Percentiles rank a stretch among this genome's conserved stretches.
These are phyloP conservation scores for Liquidambar formosana DNA, from an alignment of 164 flowering plant genomes.

Conservation along the genomic window DNA sequence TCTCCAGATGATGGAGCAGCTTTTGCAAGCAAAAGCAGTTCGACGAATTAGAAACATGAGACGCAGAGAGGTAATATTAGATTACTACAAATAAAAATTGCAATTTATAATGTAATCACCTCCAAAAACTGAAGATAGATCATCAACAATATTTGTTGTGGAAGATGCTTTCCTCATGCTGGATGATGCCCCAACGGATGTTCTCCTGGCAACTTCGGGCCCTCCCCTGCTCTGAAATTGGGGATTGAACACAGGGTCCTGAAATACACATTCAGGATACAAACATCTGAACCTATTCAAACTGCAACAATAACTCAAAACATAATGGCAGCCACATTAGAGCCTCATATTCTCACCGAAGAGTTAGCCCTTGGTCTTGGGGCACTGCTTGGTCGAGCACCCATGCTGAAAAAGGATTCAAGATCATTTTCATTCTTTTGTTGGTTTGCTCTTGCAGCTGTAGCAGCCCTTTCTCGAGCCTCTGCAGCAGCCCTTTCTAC, in stretches of 20 bases:
- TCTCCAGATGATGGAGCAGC: conserved; percentile 56
- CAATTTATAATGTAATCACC: conserved; percentile 38
- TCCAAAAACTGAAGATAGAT: conserved; percentile 83
- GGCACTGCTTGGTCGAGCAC: conserved; percentile 82
- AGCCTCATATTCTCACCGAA: conserved; percentile 45
- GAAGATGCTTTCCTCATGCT: conserved; percentile 80
- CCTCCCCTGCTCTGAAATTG: conserved; percentile 57
- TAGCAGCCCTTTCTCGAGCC: conserved; percentile 5
- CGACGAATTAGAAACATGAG: conserved; percentile 8
- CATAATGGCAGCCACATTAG: background rate
- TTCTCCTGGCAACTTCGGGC: conserved; percentile 51
- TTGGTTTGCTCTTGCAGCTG: conserved; percentile 46
- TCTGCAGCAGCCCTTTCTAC: conserved; percentile 13
- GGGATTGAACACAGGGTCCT: conserved; percentile 69
- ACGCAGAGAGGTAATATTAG: background rate
- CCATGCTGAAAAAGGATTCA: conserved; percentile 73
- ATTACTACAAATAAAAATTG: background rate
- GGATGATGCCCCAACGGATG: conserved; percentile 52
- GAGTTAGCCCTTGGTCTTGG: conserved; percentile 69
- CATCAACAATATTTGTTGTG: conserved; percentile 78
- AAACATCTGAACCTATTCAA: background rate
- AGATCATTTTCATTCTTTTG: conserved; percentile 71
- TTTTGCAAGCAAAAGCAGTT: conserved; percentile 13
- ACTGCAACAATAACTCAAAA: background rate
- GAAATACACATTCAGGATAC: conserved; percentile 19